A percentile compares a stretch with the other conserved stretches of the same genome.
Conservation (phyloP, 2,329 filamentous ascomycete species). For the Neonectria neomacrospora region DNA sequence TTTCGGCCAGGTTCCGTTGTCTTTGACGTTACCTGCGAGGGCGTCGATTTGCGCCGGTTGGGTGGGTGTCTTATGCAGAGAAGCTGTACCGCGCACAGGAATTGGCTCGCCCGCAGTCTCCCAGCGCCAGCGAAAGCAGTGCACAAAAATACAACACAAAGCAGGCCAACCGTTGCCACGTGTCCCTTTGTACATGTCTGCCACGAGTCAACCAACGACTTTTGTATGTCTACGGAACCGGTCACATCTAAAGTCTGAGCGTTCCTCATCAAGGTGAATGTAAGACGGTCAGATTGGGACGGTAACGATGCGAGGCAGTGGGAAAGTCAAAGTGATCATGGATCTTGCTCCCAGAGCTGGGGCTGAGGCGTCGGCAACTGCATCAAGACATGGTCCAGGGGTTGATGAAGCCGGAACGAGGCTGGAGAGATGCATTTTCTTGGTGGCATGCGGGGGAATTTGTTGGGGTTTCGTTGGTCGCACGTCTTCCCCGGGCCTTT, state of each 20-base stretch:
- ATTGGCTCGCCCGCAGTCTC: neutral
- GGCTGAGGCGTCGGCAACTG: constrained; percentile 17
- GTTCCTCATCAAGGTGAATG: neutral
- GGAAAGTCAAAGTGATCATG: constrained; percentile 14
- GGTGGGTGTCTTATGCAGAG: constrained; percentile 22
- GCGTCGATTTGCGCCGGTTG: constrained; percentile 22
- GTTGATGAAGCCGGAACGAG: constrained; percentile 15
- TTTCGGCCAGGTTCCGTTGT: constrained; percentile 37
- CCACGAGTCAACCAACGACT: neutral
- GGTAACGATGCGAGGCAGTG: constrained; percentile 1
- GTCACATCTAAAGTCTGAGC: neutral
- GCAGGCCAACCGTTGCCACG: neutral
- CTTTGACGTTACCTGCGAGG: constrained; percentile 7
- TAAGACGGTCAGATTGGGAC: neutral
- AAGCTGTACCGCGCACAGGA: constrained; percentile 4
- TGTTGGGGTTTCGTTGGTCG: constrained; percentile 29
- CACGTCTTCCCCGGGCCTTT: constrained; percentile 29
- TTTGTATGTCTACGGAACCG: neutral
- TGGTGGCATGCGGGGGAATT: constrained; percentile 28
- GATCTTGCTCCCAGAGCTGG: constrained; percentile 20
- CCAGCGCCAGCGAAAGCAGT: neutral
- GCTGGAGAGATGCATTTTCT: constrained; percentile 19
- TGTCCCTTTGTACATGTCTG: neutral
- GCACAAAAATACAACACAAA: neutral
- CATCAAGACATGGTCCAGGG: constrained; percentile 25